Evolutionary conservation across 2,329 filamentous ascomycete species (phyloP).

Genomic region (Fusarium sacchari): DNA sequence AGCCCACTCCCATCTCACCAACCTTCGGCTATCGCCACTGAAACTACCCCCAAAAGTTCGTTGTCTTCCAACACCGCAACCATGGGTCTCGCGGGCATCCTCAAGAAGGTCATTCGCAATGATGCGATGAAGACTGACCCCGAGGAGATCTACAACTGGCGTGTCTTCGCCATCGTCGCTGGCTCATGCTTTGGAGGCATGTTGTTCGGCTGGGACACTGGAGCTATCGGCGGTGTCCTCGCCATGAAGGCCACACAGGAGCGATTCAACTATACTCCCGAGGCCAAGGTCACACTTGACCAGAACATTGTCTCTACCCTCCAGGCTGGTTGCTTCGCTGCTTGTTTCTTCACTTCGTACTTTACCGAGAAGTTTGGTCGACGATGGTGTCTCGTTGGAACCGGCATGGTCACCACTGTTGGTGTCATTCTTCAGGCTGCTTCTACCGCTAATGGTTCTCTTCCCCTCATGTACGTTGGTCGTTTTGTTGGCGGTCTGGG

Average conservation of each 20-base stretch:
- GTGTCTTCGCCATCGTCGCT: slow-evolving; percentile 70
- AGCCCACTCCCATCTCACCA: background rate
- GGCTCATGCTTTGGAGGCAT: slow-evolving; percentile 75
- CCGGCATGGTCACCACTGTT: slow-evolving; percentile 66
- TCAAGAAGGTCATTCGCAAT: slow-evolving; percentile 71
- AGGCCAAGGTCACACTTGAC: slow-evolving; percentile 62
- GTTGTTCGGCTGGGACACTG: slow-evolving; percentile 64
- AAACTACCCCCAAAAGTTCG: background rate
- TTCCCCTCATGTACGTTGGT: slow-evolving; percentile 73
- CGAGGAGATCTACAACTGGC: slow-evolving; percentile 75
- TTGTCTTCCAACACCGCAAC: slow-evolving; percentile 20
- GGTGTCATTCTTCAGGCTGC: slow-evolving; percentile 73
- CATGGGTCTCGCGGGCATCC: slow-evolving; percentile 56
- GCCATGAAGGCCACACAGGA: slow-evolving; percentile 67
- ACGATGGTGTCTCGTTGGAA: slow-evolving; percentile 62
- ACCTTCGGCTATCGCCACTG: slow-evolving; percentile 10
- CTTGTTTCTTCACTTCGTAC: slow-evolving; percentile 67
- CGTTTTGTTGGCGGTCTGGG: slow-evolving; percentile 63
- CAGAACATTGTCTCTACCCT: slow-evolving; percentile 77
- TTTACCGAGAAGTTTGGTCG: slow-evolving; percentile 66
- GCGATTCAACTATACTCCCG: slow-evolving; percentile 50
- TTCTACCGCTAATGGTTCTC: slow-evolving; percentile 61
- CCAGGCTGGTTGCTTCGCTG: slow-evolving; percentile 74
- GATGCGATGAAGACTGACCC: slow-evolving; percentile 77
- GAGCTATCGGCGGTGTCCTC: slow-evolving; percentile 74